These are phyloP conservation scores for Debaryomyces tyrocola DNA, from an alignment of 805 yeast genomes.

Conservation along the genomic window DNA sequence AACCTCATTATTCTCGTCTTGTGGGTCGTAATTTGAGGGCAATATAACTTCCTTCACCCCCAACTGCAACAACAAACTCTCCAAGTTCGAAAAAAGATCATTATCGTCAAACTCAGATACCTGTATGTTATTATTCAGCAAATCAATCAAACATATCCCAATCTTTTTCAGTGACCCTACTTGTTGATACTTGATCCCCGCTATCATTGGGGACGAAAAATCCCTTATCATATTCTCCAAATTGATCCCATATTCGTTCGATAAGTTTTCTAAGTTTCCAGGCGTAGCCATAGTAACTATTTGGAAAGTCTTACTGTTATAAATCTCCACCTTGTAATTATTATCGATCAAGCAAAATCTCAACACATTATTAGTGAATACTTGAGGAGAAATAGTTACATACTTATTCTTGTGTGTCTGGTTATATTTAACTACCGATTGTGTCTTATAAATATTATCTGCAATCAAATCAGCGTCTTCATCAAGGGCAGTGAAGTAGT, in stretches of 20 bases:
- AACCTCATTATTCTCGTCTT: conserved; percentile 47
- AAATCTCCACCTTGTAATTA: conserved; percentile 79
- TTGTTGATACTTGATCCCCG: conserved; percentile 36
- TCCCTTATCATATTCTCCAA: conserved; percentile 63
- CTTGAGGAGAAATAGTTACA: conserved; percentile 76
- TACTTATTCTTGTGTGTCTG: conserved; percentile 48
- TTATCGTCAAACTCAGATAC: conserved; percentile 81
- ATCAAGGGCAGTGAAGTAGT: conserved; percentile 71
- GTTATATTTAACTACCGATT: conserved; percentile 69
- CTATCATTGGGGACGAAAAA: conserved; percentile 41
- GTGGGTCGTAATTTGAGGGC: conserved; percentile 41
- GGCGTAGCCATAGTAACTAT: conserved; percentile 72
- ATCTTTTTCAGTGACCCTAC: conserved; percentile 48
- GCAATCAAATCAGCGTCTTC: conserved; percentile 83
- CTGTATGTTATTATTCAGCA: conserved; percentile 64
- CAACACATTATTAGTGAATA: conserved; percentile 60
- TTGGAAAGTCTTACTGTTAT: conserved; percentile 60
- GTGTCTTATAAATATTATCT: conserved; percentile 79
- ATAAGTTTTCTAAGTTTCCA: conserved; percentile 70
- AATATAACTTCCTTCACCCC: conserved; percentile 85
- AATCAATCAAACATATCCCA: conserved; percentile 81
- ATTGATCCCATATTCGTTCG: conserved; percentile 37
- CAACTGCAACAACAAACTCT: conserved; percentile 80
- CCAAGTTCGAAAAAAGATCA: conserved; percentile 83
- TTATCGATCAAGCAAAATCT: conserved; percentile 66